Conservation (phyloP, 352 stramenopile species). For the Thalassiosira oceanica region DNA sequence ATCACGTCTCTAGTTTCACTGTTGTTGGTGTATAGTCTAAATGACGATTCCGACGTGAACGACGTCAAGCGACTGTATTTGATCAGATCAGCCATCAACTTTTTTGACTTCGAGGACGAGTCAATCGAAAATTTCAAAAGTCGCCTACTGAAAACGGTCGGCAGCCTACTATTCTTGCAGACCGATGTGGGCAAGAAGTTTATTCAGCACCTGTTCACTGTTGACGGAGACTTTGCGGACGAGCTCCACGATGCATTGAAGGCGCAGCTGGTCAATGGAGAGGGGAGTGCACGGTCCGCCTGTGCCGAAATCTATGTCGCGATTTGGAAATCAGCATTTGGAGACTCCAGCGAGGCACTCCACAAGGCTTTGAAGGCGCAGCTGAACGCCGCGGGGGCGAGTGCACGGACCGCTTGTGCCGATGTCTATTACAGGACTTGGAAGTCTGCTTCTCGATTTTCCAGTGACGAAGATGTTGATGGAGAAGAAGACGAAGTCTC, state of each 20-base stretch:
- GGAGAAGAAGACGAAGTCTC: no score
- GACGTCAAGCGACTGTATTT: conserved; percentile 64
- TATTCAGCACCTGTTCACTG: conserved; percentile 64
- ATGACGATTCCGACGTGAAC: conserved; percentile 36
- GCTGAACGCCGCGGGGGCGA: conserved; percentile 56
- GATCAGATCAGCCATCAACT: conserved; percentile 55
- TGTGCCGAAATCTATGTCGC: conserved; percentile 80
- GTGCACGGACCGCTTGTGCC: conserved; percentile 58
- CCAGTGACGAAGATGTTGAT: no score
- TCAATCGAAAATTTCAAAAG: conserved; percentile 42
- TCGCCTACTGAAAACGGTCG: conserved; percentile 60
- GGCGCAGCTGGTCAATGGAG: conserved; percentile 62
- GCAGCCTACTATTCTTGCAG: conserved; percentile 67
- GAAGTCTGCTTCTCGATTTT: no score
- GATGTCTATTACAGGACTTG: conserved; percentile 81
- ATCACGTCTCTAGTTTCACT: conserved; percentile 66
- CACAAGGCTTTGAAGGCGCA: conserved; percentile 67
- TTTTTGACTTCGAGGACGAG: conserved; percentile 70
- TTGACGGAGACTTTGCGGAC: conserved; percentile 54
- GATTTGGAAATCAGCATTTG: conserved; percentile 62
- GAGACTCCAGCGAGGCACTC: no score
- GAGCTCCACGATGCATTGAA: conserved; percentile 68
- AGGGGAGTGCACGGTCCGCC: conserved; percentile 44
- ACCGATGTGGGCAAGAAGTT: conserved; percentile 69
- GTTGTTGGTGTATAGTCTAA: conserved; percentile 51